Evolutionary conservation across 257 asterid species (phyloP).

Genomic region (Scutellaria minor): DNA sequence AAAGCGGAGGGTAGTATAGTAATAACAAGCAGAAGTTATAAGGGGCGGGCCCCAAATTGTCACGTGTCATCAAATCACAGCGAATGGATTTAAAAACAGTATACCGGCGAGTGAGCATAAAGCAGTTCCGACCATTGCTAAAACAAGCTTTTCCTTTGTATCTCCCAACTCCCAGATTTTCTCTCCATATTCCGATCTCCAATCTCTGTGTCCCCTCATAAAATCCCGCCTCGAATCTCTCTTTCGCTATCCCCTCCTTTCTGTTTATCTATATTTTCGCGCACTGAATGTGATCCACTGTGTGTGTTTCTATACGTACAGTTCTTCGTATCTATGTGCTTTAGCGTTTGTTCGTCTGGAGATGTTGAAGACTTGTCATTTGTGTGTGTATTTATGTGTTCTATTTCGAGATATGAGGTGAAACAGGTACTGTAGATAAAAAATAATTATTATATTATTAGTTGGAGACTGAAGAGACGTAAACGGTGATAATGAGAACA

Average conservation of each 20-base stretch:
- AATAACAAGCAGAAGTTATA: not conserved
- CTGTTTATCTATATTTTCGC: conserved; percentile 7
- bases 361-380: not conserved
- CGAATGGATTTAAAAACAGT: conserved; percentile 1
- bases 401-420: conserved; percentile 23
- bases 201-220: conserved; percentile 8
- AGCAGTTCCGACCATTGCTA: not conserved
- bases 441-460: not conserved
- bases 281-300: conserved; percentile 27
- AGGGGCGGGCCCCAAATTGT: not conserved
- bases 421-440: not conserved
- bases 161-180: conserved; percentile 38
- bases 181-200: conserved; percentile 38
- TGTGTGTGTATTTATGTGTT: not conserved
- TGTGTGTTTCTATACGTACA: not conserved
- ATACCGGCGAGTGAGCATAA: conserved; percentile 26
- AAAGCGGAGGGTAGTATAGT: conserved; percentile 25
- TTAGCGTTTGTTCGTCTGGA: not conserved
- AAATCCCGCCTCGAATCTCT: conserved; percentile 21
- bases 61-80: conserved; percentile 31
- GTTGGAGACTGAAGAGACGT: conserved; percentile 7
- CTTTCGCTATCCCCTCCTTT: conserved; percentile 5
- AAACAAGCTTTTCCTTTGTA: conserved; percentile 26
- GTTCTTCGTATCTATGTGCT: not conserved
- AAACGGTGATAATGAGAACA: conserved; percentile 66